phyloP scores from a whole-genome alignment of 768 basidiomycete species.

The Nidularia pulvinata region DNA sequence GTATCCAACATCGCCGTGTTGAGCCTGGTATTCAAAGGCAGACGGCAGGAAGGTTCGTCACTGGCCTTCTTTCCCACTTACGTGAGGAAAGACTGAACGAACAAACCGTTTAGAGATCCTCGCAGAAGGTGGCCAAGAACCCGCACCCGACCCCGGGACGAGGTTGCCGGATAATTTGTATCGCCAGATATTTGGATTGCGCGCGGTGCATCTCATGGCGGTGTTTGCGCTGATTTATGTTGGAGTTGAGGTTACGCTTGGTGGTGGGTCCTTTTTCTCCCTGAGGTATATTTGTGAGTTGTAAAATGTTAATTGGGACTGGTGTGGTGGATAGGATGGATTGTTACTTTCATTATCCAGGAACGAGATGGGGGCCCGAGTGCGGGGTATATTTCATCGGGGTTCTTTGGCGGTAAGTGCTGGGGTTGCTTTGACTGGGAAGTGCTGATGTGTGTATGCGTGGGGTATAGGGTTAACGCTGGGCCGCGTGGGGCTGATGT shows the following conservation, averaged over 20 bases:
- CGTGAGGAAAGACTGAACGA: background rate
- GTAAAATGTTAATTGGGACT: too few relatives aligned
- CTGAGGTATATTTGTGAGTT: background rate
- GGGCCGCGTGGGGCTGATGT: constrained; percentile 51
- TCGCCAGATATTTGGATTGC: constrained; percentile 41
- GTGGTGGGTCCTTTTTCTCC: constrained; percentile 27
- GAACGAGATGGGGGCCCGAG: constrained; percentile 42
- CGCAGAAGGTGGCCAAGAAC: constrained; percentile 23
- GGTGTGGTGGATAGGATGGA: constrained; percentile 38
- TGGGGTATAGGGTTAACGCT: constrained; percentile 40
- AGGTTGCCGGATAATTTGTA: constrained; percentile 21
- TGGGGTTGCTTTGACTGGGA: background rate
- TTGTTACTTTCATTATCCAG: constrained; percentile 47
- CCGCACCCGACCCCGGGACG: background rate
- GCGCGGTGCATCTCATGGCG: constrained; percentile 43
- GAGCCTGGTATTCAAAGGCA: constrained; percentile 20
- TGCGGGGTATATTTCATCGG: constrained; percentile 36
- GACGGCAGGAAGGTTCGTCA: constrained; percentile 21
- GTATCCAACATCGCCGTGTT: constrained; percentile 27
- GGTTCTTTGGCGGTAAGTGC: constrained; percentile 14
- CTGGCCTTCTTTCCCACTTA: background rate
- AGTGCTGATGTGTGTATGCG: background rate
- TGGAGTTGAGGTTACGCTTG: constrained; percentile 49
- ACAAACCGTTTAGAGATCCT: constrained; percentile 8
- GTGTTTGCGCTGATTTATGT: constrained; percentile 44